These are phyloP conservation scores for Xylaria sp. DNA, from an alignment of 2,329 filamentous ascomycete genomes.

Conservation along the genomic window DNA sequence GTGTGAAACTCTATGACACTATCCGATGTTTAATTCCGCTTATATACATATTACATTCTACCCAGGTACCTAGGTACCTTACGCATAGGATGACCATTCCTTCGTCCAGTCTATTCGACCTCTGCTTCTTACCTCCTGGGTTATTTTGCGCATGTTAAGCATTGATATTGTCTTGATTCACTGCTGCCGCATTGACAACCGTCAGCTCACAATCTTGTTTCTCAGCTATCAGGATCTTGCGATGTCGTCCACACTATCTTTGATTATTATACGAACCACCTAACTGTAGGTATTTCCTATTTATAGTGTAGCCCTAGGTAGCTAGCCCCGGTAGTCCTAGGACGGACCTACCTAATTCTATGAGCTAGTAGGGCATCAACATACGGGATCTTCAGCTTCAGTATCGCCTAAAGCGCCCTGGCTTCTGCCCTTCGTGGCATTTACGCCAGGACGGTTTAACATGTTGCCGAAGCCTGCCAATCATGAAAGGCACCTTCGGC, in stretches of 20 bases:
- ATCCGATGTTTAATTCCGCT: too few species aligned
- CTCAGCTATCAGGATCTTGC: constrained; percentile 3
- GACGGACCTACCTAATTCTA: too few species aligned
- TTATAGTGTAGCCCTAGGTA: constrained; percentile 4
- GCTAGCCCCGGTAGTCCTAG: neutral
- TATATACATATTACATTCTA: too few species aligned
- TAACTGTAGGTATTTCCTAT: constrained; percentile 6
- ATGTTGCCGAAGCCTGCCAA: neutral
- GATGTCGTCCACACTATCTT: neutral
- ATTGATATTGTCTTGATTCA: neutral
- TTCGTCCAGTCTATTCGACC: too few species aligned
- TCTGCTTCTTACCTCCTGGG: too few species aligned
- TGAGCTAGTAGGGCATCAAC: neutral
- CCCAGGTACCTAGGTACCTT: too few species aligned
- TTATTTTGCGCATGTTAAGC: neutral
- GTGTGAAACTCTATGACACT: too few species aligned
- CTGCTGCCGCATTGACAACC: neutral
- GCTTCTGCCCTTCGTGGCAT: too few species aligned
- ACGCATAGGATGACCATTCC: too few species aligned
- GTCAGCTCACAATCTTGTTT: constrained; percentile 8
- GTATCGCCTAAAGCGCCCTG: neutral
- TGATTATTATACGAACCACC: neutral
- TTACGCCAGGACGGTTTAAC: too few species aligned
- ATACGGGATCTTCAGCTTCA: constrained; percentile 16
- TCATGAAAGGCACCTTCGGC: neutral